Evolutionary conservation across 2,329 filamentous ascomycete species (phyloP), one percentile per base, ranked within the genome.

Genomic region (Alternaria solani): DNA sequence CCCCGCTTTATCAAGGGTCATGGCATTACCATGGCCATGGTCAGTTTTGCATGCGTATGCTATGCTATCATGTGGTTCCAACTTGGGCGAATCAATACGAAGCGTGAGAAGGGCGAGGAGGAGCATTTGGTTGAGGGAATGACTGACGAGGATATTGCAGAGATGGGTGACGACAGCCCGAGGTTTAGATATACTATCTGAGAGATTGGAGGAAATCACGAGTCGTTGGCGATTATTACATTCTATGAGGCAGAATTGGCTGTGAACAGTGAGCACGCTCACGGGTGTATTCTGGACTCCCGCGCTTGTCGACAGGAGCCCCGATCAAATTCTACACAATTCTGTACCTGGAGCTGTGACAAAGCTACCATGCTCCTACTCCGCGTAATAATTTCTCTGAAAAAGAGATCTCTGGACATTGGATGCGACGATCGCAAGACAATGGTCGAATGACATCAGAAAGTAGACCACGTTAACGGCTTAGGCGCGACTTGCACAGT

Each of bases 1-100:
- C 84, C 85, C 0, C 74, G 78, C 0, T 87, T 82, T 57, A 70
- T 82, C 9, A 80, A 77, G n/a, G 85, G 85, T 0, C 85, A 87
- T 56, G 82, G 77, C 5, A 83, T 85, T 0, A 83, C 82, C 0
- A 79, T 87, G 64, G 80, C 81, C 0, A 81, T 86, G 77, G 80
- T 86, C 0, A 77, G 73, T 2, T 76, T 79, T n/a, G 78, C 78
- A 1, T 71, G 74, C 30, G n/a, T 75, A 1, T 72, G 78, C 11
- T 81, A 80, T 48, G 70, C 67, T 0, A 49, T 77, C 5, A 69
- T 82, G 73, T 81, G 75, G 70, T 71, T 74, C 36, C 78, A 79
- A 55, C 79, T 80, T 16, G 55, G 67, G 1, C 65, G 58, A 46
- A 74, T 78, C 36, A 83, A 83, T 64, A 69, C 68, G 44, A 71